Conservation (phyloP, 164 flowering plant species). For the Tinospora cordifolia region DNA sequence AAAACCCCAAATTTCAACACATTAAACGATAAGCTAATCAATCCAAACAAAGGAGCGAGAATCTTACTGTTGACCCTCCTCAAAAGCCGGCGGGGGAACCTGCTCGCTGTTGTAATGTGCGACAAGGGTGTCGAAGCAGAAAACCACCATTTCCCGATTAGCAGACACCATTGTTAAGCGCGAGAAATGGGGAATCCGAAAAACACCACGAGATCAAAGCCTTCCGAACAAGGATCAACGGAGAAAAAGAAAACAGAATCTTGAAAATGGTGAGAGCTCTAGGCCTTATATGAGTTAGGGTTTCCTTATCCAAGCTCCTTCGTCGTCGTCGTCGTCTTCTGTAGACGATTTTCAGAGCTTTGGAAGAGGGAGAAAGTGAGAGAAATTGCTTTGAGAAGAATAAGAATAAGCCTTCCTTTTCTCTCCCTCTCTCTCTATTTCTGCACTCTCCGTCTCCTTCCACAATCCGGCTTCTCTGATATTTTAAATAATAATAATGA, state of each 20-base stretch:
- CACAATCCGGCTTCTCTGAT: not conserved
- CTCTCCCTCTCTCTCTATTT: not conserved
- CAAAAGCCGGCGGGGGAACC: slow-evolving; percentile 76
- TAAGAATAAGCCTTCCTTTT: not conserved
- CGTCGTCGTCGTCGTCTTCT: not conserved
- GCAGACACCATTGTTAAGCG: slow-evolving; percentile 73
- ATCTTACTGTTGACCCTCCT: slow-evolving; percentile 69
- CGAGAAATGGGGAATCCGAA: not conserved
- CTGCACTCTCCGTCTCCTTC: not conserved
- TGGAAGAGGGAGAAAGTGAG: not conserved
- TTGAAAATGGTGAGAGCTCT: not conserved
- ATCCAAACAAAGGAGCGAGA: slow-evolving; percentile 1
- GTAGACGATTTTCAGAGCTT: not conserved
- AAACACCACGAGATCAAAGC: not conserved
- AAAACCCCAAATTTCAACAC: not conserved
- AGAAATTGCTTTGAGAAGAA: not conserved
- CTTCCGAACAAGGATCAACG: not conserved
- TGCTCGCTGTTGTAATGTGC: slow-evolving; percentile 78
- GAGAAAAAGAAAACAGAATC: not conserved
- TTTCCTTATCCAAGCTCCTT: not conserved
- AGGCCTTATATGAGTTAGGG: not conserved
- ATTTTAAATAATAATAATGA: too few species aligned
- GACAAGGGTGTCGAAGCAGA: slow-evolving; percentile 84
- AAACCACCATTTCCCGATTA: slow-evolving; percentile 82
- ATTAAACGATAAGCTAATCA: not conserved